Base-by-base conservation (phyloP, 2,329 filamentous ascomycete genomes). In the Penicillium sp. region DNA sequence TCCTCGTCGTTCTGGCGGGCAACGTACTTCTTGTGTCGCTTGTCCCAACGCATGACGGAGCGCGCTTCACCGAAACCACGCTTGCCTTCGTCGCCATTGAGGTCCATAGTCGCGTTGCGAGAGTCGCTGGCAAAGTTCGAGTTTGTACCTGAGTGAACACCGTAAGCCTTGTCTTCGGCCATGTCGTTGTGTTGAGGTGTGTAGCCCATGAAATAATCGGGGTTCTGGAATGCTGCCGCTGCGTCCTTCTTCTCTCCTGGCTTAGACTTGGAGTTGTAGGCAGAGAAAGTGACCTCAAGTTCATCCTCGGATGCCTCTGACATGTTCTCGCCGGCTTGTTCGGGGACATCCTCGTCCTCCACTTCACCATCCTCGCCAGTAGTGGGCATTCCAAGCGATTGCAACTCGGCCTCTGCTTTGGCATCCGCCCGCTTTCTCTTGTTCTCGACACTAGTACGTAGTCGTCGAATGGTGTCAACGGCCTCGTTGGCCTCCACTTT, bases 171-270 rank as follows among this genome's bases (percentile, higher is more conserved):
- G 70, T 97, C 91, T 76, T 97, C 93, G 50, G 88, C 90, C 5
- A 88, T 81, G 72, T 93, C 94, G 65, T 84, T 83, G 40, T 86
- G 86, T 59, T 89, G 87, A 0, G 94, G 94, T 1, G 86, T 90
- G 80, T 99, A 99, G 10, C 90, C 89, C 91, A 99, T 97, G 85
- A 95, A 99, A 65, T 94, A 85, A 42, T 97, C 92, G 0, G 87
- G 83, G 71, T 97, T 92, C 69, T 90, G 86, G 82, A 86, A 96
- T 43, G 86, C 83, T 12, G 76, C 54, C 38, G 69, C 55, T 47
- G 59, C 84, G 67, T 78, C 83, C 73, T 79, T 84, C 69, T 73
- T 85, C 72, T 76, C 78, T 36, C 46, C 30, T n/a, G 38, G 22
- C 17, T 59, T 55, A 31, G 77, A 77, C 43, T 76, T 73, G 77